These are phyloP conservation scores for Ogataea wickerhamii DNA, from an alignment of 805 yeast species.

Conservation along the genomic window DNA sequence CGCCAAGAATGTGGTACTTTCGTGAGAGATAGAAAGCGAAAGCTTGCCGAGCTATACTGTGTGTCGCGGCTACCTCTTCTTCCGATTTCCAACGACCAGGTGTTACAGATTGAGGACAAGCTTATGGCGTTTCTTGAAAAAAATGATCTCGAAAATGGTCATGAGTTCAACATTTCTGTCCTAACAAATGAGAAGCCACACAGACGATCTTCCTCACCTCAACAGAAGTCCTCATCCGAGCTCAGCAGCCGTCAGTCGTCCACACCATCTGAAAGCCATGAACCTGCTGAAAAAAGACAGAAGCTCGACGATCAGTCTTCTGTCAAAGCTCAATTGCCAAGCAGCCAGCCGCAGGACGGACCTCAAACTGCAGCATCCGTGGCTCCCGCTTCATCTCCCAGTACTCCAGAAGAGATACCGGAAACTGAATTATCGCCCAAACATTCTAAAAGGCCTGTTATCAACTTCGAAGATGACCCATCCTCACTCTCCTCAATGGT, in stretches of 20 bases:
- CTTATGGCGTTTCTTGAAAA: conserved; percentile 45
- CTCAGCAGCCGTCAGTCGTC: conserved; percentile 1
- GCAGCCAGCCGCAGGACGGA: not conserved
- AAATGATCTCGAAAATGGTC: conserved; percentile 50
- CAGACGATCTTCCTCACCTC: conserved; percentile 29
- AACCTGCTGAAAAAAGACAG: not conserved
- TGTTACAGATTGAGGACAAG: conserved; percentile 37
- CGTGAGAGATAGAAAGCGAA: conserved; percentile 50
- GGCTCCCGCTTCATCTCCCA: not conserved
- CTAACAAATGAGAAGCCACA: conserved; percentile 33
- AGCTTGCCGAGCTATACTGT: conserved; percentile 59
- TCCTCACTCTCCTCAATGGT: conserved; percentile 31
- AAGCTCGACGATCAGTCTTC: not conserved
- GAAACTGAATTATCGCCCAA: not conserved
- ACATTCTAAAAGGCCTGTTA: conserved; percentile 17
- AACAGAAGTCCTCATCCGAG: conserved; percentile 9
- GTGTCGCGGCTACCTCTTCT: conserved; percentile 50
- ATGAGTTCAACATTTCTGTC: conserved; percentile 34
- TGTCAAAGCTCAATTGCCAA: not conserved
- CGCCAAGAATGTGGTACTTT: conserved; percentile 41
- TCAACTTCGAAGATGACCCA: conserved; percentile 20
- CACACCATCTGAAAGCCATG: not conserved
- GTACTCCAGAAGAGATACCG: not conserved
- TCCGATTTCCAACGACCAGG: conserved; percentile 38
- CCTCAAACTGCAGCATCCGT: conserved; percentile 1